Conservation (phyloP, 345 rosid genomes). For the Lumnitzera littorea region DNA sequence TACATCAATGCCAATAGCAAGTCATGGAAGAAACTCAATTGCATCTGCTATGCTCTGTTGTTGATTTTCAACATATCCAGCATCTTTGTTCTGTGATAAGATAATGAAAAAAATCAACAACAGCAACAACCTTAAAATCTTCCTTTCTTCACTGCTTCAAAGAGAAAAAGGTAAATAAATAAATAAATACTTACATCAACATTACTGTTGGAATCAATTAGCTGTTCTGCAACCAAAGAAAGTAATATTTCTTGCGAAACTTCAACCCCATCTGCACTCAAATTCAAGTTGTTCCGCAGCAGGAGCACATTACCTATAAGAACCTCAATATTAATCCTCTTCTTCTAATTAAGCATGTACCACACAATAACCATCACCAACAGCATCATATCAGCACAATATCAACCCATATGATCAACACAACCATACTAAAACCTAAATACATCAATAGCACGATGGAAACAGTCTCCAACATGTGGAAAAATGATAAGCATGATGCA, state of each 20-base stretch:
- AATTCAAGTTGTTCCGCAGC: slow-evolving; percentile 74
- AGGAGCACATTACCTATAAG: slow-evolving; percentile 81
- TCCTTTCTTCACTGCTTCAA: too few relatives aligned
- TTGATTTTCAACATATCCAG: slow-evolving; percentile 84
- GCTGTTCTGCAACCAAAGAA: slow-evolving; percentile 76
- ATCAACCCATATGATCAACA: too few relatives aligned
- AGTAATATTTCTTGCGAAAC: slow-evolving; percentile 93
- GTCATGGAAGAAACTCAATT: slow-evolving; percentile 82
- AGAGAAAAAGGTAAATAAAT: too few relatives aligned
- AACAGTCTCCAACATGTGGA: too few relatives aligned
- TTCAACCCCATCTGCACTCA: slow-evolving; percentile 70
- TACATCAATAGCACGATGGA: too few relatives aligned
- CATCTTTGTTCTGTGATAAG: slow-evolving; percentile 65
- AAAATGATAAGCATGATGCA: too few relatives aligned
- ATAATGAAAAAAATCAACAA: slow-evolving; percentile 10
- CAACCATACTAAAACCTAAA: too few relatives aligned
- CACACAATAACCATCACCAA: background rate
- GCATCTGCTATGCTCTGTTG: slow-evolving; percentile 97
- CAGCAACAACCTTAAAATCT: slow-evolving; percentile 3
- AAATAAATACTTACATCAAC: slow-evolving; percentile 45
- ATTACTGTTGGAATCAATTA: slow-evolving; percentile 96
- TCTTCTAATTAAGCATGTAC: too few relatives aligned
- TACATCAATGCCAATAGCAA: slow-evolving; percentile 96
- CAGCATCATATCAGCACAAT: background rate
- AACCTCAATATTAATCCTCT: slow-evolving; percentile 14